Percentiles rank a stretch among this genome's conserved stretches.
Evolutionary conservation across 2,329 filamentous ascomycete species (phyloP).

Genomic region (Fusarium sp.): DNA sequence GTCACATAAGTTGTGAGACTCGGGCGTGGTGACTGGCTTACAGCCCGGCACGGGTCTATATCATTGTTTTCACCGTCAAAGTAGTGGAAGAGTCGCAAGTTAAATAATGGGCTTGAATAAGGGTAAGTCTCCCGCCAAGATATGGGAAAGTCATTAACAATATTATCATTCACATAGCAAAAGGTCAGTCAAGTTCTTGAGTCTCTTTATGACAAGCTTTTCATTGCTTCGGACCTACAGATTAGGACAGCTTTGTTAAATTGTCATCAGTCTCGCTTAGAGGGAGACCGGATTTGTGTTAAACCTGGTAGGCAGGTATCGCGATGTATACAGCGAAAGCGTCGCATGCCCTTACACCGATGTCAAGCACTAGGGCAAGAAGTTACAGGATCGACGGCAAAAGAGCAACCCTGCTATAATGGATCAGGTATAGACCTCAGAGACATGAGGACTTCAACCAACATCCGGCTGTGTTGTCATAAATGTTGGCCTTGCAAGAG

Average conservation of each 20-base stretch:
- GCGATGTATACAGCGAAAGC: not conserved
- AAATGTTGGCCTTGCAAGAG: constrained; percentile 2
- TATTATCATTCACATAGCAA: not conserved
- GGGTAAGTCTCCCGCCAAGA: not conserved
- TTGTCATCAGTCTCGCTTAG: not conserved
- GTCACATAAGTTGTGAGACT: not conserved
- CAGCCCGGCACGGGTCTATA: not conserved
- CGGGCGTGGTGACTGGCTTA: not conserved
- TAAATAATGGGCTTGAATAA: not conserved
- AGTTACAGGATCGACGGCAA: not conserved
- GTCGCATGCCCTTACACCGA: constrained; percentile 1
- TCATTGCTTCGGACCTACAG: not conserved
- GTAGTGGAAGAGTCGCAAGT: not conserved
- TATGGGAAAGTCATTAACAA: not conserved
- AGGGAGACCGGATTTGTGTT: not conserved
- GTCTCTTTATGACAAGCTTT: not conserved
- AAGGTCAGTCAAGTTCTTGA: not conserved
- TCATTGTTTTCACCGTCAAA: not conserved
- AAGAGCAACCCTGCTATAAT: constrained; percentile 6
- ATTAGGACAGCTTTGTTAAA: not conserved
- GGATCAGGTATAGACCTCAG: not conserved
- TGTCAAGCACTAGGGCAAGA: not conserved
- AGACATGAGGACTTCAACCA: not conserved
- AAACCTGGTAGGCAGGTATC: not conserved
- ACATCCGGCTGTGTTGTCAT: constrained; percentile 25